Percentiles rank a stretch among this genome's conserved stretches.
These are phyloP conservation scores for Fusarium secorum DNA, from an alignment of 2,329 filamentous ascomycete species.

Conservation along the genomic window DNA sequence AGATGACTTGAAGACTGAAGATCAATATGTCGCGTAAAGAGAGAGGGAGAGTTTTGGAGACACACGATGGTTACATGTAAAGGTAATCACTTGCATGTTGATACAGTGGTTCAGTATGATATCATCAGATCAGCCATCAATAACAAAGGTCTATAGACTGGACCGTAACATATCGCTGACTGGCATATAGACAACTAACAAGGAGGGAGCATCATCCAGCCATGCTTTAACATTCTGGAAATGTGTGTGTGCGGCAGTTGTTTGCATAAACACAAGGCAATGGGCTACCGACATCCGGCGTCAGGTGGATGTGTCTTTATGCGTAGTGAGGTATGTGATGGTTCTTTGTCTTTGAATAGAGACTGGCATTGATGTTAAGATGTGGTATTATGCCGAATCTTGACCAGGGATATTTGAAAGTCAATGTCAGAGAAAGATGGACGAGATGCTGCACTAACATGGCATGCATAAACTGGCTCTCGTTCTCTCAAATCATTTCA, in stretches of 20 bases:
- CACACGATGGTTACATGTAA: neutral
- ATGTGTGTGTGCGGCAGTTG: neutral
- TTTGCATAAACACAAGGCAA: slow-evolving; percentile 20
- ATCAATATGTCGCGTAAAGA: neutral
- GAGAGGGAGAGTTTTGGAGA: neutral
- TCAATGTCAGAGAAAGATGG: slow-evolving; percentile 2
- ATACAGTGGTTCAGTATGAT: neutral
- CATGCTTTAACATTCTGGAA: neutral
- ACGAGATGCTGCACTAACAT: slow-evolving; percentile 2
- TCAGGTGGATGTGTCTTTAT: slow-evolving; percentile 33
- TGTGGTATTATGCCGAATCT: slow-evolving; percentile 10
- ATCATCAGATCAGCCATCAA: neutral
- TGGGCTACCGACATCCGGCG: slow-evolving; percentile 6
- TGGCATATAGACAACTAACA: neutral
- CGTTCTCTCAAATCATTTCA: neutral
- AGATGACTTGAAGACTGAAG: neutral
- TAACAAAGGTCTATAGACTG: neutral
- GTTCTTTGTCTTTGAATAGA: slow-evolving; percentile 17
- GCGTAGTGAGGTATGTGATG: slow-evolving; percentile 14
- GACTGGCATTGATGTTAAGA: slow-evolving; percentile 6
- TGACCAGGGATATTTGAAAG: neutral
- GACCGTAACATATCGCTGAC: neutral
- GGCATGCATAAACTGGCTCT: neutral
- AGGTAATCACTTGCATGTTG: neutral
- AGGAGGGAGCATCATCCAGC: neutral